A percentile compares a stretch with the other conserved stretches of the same genome.
These are phyloP conservation scores for Dactylellina leptospora DNA, from an alignment of 2,329 filamentous ascomycete species.

Conservation along the genomic window DNA sequence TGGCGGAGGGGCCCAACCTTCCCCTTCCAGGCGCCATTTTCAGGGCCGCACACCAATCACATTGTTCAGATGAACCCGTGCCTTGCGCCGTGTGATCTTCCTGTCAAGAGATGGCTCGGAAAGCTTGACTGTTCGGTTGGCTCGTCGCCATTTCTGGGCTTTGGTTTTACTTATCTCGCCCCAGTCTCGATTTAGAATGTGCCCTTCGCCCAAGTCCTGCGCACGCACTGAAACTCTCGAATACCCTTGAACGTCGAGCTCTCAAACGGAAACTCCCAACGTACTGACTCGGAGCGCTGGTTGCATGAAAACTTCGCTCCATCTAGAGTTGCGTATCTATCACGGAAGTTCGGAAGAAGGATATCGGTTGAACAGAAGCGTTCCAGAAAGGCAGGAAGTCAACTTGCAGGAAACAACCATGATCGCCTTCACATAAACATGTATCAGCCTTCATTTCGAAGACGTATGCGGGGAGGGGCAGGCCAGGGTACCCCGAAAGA, in stretches of 20 bases:
- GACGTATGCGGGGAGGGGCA: constrained; percentile 1
- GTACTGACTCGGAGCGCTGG: constrained; percentile 2
- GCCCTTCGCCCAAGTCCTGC: no score
- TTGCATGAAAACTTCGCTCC: constrained; percentile 31
- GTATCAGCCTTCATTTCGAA: constrained; percentile 24
- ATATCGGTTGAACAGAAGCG: constrained; percentile 3
- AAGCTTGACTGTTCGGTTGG: constrained; percentile 42
- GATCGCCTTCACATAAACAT: constrained; percentile 26
- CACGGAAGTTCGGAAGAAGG: constrained; percentile 14
- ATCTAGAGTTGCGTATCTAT: no score
- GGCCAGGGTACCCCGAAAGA: constrained; percentile 14
- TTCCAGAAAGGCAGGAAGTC: constrained; percentile 41
- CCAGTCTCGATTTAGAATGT: constrained; percentile 39
- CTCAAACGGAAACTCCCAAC: constrained; percentile 36
- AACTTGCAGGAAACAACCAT: constrained; percentile 15
- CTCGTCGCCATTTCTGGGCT: no score
- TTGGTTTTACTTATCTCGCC: constrained; percentile 27
- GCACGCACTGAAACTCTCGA: no score
- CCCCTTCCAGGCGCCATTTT: constrained; percentile 19
- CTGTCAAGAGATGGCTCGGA: neutral
- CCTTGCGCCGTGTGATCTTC: constrained; percentile 37
- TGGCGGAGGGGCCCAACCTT: constrained; percentile 24
- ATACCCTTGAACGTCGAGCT: constrained; percentile 14
- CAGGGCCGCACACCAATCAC: constrained; percentile 31
- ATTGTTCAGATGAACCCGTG: constrained; percentile 22